A percentile compares a stretch with the other conserved stretches of the same genome.
Evolutionary conservation across 768 basidiomycete species (phyloP).

Genomic region (Lactarius deliciosus): DNA sequence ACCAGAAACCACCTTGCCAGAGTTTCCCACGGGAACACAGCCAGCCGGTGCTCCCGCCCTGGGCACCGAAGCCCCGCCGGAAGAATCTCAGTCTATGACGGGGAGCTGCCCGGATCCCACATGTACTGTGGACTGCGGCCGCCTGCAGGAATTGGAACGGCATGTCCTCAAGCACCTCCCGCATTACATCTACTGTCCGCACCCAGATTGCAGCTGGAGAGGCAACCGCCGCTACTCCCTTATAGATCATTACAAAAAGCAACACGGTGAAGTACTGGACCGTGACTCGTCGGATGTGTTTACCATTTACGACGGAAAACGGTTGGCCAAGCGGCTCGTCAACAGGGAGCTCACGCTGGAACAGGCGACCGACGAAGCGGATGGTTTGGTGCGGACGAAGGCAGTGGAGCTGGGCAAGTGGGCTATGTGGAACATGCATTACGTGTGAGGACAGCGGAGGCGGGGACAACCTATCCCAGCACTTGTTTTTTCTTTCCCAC

Average conservation of each 20-base stretch:
- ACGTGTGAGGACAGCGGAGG: not conserved
- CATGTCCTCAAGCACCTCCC: conserved; percentile 11
- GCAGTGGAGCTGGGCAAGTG: not conserved
- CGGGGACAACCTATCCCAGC: not conserved
- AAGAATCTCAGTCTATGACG: not conserved
- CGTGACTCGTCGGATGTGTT: not conserved
- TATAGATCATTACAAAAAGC: not conserved
- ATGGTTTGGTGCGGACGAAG: not conserved
- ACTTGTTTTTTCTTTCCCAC: not conserved
- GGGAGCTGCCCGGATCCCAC: not conserved
- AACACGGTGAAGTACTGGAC: not conserved
- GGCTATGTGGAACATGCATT: not conserved
- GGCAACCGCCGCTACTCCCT: conserved; percentile 1
- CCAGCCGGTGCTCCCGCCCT: not conserved
- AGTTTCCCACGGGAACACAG: not conserved
- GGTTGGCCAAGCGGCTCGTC: conserved; percentile 3
- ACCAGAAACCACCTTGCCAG: not conserved
- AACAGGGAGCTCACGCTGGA: conserved; percentile 1
- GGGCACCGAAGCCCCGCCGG: not conserved
- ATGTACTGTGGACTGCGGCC: not conserved
- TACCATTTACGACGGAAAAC: conserved; percentile 10
- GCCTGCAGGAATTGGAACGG: conserved; percentile 1
- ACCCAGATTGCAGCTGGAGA: not conserved
- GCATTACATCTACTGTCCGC: not conserved
- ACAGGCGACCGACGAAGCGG: not conserved